Base-by-base conservation (phyloP, 805 yeast species). In the Clavispora asparagi region DNA sequence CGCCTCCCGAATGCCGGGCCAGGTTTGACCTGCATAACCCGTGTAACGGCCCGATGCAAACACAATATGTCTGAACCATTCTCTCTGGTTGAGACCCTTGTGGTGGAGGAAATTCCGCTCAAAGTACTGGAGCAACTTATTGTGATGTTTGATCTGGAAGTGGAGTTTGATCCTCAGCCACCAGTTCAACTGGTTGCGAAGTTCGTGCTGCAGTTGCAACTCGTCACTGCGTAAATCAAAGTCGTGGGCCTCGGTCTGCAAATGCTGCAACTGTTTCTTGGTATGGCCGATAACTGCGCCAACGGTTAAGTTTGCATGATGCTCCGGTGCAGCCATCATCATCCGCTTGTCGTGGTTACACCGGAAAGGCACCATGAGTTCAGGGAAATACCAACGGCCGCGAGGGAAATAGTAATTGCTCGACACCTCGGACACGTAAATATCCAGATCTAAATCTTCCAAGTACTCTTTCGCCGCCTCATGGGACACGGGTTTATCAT, bases 51-150 rank as follows among this genome's bases (percentile, higher is more conserved):
- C 76, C 8, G 87, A 82, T 3, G 86, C 86, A 60, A 72, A 81
- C 0, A 84, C 65, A 26, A 81, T 67, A 62, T 84, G 88, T 58
- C 74, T 82, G 69, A 81, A 77, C 84, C 86, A 82, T 7, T 62
- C 61, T 52, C 88, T 68, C 30, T 70, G 70, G 28, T 65, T 55
- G 29, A 82, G 64, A 0, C 85, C 81, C 12, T 68, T 55, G 9
- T 63, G 61, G 46, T 73, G 61, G 27, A 82, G 57, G 54, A 82
- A 82, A 55, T 78, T 59, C 46, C 81, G 67, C 58, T 83, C 87
- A 27, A 83, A 63, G 45, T 75, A 71, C 50, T 70, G 70, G 42
- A 63, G 51, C 38, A 64, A 53, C 53, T 62, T 63, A 59, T 71
- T 71, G 50, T 67, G 71, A 45, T 55, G 62, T 48, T 57, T 47